Base-by-base conservation (phyloP, 164 flowering plant species). In the Tetracentron sinense region DNA sequence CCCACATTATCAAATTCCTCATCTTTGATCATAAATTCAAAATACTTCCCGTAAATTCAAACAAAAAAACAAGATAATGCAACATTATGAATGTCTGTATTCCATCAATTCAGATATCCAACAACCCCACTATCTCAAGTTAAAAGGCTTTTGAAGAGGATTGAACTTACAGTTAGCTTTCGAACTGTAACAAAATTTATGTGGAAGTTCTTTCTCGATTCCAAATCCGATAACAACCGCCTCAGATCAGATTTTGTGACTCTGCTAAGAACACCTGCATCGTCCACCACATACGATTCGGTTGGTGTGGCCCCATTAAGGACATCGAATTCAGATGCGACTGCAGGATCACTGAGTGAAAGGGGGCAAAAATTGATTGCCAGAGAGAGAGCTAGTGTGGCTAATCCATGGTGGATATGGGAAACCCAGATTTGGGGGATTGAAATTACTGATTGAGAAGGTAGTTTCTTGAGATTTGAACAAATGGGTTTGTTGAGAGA, bases 181-280 rank as follows among this genome's bases (percentile, higher is more conserved):
- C 97, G 77, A 58, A 95, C 92, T 27, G 96, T 95, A 72, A 95
- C 70, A 65, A 92, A 76, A 51, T 91, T 85, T 46, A 91, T 83
- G 50, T 67, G 86, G 56, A 85, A 58, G n/a, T 88, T 84, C 80
- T 95, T 95, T 67, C 97, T 84, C 0, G 80, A 77, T 70, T 95
- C 99, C 77, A 95, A 79, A 77, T 92, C 97, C 23, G 95, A 73
- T 61, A 92, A 64, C 79, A 95, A 65, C 64, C 71, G 73, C 81
- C 83, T 91, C 80, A 91, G 65, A 65, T 95, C 99, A 22, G 96
- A 83, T 53, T 69, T 95, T 0, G 99, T 95, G 17, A 95, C 82
- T 22, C 90, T 73, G 62, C 96, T 95, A 51, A 95, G 92, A 49
- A 95, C 99, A 7, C 94, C 90, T 0, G 99, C 99, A 78, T 95